Conservation (phyloP, 1,284 basidiomycete genomes). For the Malassezia sympodialis region DNA sequence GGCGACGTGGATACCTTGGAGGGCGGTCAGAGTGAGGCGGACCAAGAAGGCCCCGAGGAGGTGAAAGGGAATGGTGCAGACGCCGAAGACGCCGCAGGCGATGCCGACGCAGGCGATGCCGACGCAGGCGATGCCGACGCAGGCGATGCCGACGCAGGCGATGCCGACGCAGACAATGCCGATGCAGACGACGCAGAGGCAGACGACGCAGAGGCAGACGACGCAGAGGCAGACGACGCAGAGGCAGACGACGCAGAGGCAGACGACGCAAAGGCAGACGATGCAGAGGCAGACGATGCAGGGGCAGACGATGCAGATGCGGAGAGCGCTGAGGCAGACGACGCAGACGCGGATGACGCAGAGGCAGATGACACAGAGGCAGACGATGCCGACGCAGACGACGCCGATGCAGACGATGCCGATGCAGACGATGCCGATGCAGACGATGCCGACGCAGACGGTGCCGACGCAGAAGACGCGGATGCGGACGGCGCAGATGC, state of each 20-base stretch:
- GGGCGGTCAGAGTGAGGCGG: background rate
- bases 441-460: background rate
- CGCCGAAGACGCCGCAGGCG: too few relatives aligned
- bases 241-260: background rate
- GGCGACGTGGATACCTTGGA: too few relatives aligned
- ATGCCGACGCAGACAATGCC: background rate
- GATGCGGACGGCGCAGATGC: background rate
- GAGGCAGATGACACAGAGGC: background rate
- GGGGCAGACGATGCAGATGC: background rate
- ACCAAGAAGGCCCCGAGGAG: too few relatives aligned
- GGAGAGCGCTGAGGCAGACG: background rate
- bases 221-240: background rate
- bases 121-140: background rate
- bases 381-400: background rate
- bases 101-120: background rate
- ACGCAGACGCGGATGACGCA: background rate
- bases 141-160: background rate
- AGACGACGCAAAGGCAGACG: background rate
- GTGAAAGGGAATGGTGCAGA: too few relatives aligned
- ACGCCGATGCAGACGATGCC: background rate
- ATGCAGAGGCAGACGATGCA: background rate
- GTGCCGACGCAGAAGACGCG: background rate
- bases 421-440: background rate
- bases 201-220: background rate
- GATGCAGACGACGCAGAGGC: background rate